Conservation (phyloP, 2,329 filamentous ascomycete genomes). For the Paraphaeosphaeria minitans region DNA sequence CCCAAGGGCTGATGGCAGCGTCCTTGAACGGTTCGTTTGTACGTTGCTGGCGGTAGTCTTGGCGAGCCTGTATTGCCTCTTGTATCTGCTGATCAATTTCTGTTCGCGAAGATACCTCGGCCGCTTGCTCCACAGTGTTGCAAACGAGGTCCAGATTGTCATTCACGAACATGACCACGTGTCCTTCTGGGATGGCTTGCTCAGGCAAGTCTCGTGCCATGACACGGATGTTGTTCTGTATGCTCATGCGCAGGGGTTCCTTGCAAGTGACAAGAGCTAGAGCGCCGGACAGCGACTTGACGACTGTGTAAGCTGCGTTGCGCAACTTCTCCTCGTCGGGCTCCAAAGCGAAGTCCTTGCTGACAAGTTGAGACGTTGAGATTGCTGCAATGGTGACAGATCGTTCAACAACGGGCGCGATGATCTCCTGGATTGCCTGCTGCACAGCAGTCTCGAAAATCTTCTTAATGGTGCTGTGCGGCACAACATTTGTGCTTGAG, state of each 20-base stretch:
- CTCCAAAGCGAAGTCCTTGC: conserved; percentile 95
- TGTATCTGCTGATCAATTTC: conserved; percentile 96
- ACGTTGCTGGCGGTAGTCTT: conserved; percentile 73
- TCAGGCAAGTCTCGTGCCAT: conserved; percentile 69
- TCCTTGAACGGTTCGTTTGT: conserved; percentile 87
- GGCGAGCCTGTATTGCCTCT: conserved; percentile 75
- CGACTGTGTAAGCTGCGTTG: conserved; percentile 88
- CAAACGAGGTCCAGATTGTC: conserved; percentile 95
- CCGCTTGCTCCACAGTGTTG: conserved; percentile 91
- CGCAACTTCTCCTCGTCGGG: conserved; percentile 85
- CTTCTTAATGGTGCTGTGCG: conserved; percentile 64
- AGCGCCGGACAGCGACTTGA: conserved; percentile 91
- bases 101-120: conserved; percentile 87
- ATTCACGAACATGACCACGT: conserved; percentile 98
- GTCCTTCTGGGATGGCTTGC: conserved; percentile 85
- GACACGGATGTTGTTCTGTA: conserved; percentile 96
- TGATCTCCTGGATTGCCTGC: conserved; percentile 92
- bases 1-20: conserved; percentile 82
- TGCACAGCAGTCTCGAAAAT: conserved; percentile 88
- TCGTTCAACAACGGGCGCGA: conserved; percentile 93
- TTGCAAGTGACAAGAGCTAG: conserved; percentile 97
- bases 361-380: conserved; percentile 91
- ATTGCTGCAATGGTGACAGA: conserved; percentile 98
- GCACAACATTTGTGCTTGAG: conserved; percentile 73
- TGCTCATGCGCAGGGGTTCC: conserved; percentile 92